phyloP scores from a whole-genome alignment of 768 basidiomycete genomes.

The Crepidotus variabilis region DNA sequence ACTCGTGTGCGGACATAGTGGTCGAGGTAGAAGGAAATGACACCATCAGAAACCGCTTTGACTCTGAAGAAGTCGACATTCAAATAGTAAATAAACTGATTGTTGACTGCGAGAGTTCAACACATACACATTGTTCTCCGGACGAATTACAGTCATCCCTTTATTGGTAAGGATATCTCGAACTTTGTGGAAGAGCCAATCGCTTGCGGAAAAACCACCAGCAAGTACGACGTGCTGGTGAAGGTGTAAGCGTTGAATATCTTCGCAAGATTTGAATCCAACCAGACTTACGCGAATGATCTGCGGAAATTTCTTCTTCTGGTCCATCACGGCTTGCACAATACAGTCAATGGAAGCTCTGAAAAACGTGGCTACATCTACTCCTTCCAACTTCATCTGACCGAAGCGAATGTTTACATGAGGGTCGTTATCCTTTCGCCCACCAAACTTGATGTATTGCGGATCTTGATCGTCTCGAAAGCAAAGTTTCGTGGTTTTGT shows the following conservation, averaged over 20 bases:
- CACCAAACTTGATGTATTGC: slow-evolving; percentile 48
- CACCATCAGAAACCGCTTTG: slow-evolving; percentile 9
- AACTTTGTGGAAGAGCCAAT: slow-evolving; percentile 3
- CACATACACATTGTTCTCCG: slow-evolving; percentile 3
- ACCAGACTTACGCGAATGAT: slow-evolving; percentile 23
- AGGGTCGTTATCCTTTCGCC: slow-evolving; percentile 36
- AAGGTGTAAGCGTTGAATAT: background rate
- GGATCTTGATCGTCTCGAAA: slow-evolving; percentile 36
- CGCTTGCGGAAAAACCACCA: slow-evolving; percentile 4
- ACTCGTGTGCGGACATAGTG: slow-evolving; percentile 8
- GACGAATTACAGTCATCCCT: slow-evolving; percentile 1
- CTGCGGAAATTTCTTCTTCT: slow-evolving; percentile 15
- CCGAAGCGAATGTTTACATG: slow-evolving; percentile 41
- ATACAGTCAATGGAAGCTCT: slow-evolving; percentile 31
- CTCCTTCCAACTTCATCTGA: slow-evolving; percentile 39
- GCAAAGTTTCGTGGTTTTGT: slow-evolving; percentile 43
- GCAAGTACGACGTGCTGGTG: slow-evolving; percentile 3
- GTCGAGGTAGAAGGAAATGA: slow-evolving; percentile 12
- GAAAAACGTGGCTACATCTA: slow-evolving; percentile 30
- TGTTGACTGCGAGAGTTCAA: background rate
- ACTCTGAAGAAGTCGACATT: slow-evolving; percentile 1
- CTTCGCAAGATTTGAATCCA: too few relatives aligned
- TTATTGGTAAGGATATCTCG: background rate
- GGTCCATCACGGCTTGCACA: slow-evolving; percentile 22
- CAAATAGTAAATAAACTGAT: background rate